Conservation (phyloP, 257 asterid species). For the Salvia hispanica region DNA sequence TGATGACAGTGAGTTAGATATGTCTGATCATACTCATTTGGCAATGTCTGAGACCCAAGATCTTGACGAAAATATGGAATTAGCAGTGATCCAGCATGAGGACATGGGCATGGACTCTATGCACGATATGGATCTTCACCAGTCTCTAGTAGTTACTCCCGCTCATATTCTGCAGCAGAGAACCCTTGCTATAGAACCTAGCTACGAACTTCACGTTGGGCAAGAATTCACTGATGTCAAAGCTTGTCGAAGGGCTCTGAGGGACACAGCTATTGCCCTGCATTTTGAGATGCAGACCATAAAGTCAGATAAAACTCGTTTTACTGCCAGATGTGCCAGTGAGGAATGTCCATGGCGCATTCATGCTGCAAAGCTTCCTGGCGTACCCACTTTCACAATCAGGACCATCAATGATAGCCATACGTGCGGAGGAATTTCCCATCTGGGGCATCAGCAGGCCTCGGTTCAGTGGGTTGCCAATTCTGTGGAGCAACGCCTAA, state of each 20-base stretch:
- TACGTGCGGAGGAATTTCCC: slow-evolving; percentile 81
- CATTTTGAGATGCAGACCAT: slow-evolving; percentile 94
- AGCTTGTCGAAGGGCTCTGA: slow-evolving; percentile 85
- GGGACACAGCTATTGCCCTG: slow-evolving; percentile 92
- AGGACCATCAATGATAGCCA: slow-evolving; percentile 83
- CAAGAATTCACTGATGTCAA: slow-evolving; percentile 93
- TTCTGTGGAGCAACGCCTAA: slow-evolving; percentile 82
- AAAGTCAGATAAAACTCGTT: slow-evolving; percentile 91
- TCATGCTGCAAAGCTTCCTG: slow-evolving; percentile 96
- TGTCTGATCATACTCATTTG: slow-evolving; percentile 62
- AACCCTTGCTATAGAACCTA: slow-evolving; percentile 53
- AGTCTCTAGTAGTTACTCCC: slow-evolving; percentile 56
- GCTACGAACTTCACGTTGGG: slow-evolving; percentile 82
- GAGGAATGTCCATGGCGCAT: slow-evolving; percentile 98
- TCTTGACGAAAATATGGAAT: slow-evolving; percentile 71
- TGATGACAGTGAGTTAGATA: slow-evolving; percentile 51
- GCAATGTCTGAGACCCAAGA: slow-evolving; percentile 58
- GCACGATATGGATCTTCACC: slow-evolving; percentile 55
- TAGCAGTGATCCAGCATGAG: slow-evolving; percentile 63
- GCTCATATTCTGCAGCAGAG: slow-evolving; percentile 78
- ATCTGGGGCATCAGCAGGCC: slow-evolving; percentile 98
- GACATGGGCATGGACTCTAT: slow-evolving; percentile 58
- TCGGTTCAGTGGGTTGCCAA: slow-evolving; percentile 98
- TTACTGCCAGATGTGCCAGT: slow-evolving; percentile 84
- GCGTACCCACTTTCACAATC: slow-evolving; percentile 87